phyloP scores from a whole-genome alignment of 2,329 filamentous ascomycete genomes.

The Anthostomella pinea region DNA sequence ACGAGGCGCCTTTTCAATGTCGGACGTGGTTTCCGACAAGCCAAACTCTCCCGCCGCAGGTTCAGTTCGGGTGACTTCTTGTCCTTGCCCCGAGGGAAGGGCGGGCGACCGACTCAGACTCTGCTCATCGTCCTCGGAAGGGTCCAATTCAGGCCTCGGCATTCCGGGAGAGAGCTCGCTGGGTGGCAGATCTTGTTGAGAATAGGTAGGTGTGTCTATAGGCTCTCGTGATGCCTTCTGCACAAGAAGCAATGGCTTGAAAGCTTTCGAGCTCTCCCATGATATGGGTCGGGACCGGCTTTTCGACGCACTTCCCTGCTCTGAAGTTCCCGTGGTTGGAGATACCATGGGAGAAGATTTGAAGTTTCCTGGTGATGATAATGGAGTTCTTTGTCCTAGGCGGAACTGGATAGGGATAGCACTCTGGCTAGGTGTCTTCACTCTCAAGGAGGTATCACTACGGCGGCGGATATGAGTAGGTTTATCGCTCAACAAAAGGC shows the following conservation, averaged over 20 bases:
- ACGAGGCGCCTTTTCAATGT: not conserved
- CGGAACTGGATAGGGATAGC: constrained; percentile 57
- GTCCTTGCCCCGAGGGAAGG: too few species aligned
- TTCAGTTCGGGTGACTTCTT: too few species aligned
- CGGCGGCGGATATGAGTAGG: constrained; percentile 46
- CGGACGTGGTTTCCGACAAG: not conserved
- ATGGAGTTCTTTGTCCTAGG: constrained; percentile 41
- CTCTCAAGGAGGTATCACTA: constrained; percentile 47
- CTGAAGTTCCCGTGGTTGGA: constrained; percentile 30
- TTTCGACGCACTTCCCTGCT: constrained; percentile 35
- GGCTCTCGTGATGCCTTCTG: constrained; percentile 54
- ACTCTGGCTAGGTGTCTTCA: constrained; percentile 54
- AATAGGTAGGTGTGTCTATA: constrained; percentile 26
- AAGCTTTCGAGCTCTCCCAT: constrained; percentile 65
- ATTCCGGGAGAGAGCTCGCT: constrained; percentile 29
- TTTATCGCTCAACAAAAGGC: constrained; percentile 35
- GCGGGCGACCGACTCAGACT: too few species aligned
- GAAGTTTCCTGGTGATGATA: constrained; percentile 36
- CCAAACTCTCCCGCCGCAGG: too few species aligned
- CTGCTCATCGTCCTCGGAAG: constrained; percentile 19
- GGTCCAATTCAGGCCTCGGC: constrained; percentile 11
- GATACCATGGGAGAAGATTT: constrained; percentile 38
- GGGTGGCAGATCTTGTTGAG: constrained; percentile 44
- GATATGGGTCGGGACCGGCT: constrained; percentile 52
- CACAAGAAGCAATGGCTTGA: constrained; percentile 79